Percentiles rank a stretch among this genome's conserved stretches.
Conservation (phyloP, 1,139 yeast species). For the Zygosaccharomyces pseudobailii region DNA sequence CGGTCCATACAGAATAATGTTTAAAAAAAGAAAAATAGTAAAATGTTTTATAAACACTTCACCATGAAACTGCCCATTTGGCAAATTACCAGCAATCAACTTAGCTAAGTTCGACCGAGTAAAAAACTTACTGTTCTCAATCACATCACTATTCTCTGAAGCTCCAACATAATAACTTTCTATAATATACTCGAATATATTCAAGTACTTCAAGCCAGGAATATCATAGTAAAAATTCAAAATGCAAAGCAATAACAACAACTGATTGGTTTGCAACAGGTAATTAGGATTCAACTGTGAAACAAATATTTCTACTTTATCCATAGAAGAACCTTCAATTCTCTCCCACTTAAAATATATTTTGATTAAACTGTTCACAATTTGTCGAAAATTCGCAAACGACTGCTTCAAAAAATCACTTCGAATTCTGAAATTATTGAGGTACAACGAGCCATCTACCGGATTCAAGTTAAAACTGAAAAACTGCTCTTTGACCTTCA, state of each 20-base stretch:
- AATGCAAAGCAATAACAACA: conserved; percentile 15
- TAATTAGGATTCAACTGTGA: conserved; percentile 7
- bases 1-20: conserved; percentile 20
- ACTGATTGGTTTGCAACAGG: conserved; percentile 15
- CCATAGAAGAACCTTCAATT: conserved; percentile 5
- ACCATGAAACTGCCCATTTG: conserved; percentile 15
- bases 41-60: conserved; percentile 20
- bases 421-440: conserved; percentile 16
- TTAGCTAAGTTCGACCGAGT: conserved; percentile 8
- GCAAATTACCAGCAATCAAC: conserved; percentile 9
- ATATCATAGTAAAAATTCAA: conserved; percentile 23
- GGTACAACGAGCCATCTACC: conserved; percentile 6
- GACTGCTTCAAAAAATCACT: conserved; percentile 8
- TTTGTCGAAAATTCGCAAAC: conserved; percentile 9
- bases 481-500: conserved; percentile 9
- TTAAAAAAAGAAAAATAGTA: conserved; percentile 17
- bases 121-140: not conserved
- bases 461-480: conserved; percentile 8
- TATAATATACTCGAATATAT: conserved; percentile 13
- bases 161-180: conserved; percentile 14
- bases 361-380: conserved; percentile 9
- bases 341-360: conserved; percentile 15
- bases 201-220: conserved; percentile 14
- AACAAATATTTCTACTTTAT: conserved; percentile 8
- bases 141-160: not conserved